Evolutionary conservation across 2,329 filamentous ascomycete species (phyloP).

Genomic region (Aspergillus sp.): DNA sequence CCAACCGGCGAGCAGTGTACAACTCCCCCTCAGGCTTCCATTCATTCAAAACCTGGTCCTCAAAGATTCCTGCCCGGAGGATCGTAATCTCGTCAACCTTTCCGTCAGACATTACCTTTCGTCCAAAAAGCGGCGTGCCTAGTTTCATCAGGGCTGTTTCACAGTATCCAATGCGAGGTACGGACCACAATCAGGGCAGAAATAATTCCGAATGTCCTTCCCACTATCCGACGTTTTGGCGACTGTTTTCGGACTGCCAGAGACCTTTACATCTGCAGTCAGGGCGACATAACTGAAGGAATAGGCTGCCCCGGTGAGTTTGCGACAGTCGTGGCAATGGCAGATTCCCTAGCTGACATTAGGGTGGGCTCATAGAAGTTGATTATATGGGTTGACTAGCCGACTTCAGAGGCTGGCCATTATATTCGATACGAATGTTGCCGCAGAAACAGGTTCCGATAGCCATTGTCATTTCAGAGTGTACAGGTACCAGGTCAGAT

Average conservation of each 20-base stretch:
- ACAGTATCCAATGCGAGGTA: not conserved
- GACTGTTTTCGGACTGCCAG: constrained; percentile 34
- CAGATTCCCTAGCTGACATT: constrained; percentile 29
- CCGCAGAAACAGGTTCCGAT: constrained; percentile 37
- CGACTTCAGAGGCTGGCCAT: constrained; percentile 26
- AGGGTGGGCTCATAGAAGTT: constrained; percentile 3
- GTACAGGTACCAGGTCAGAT: too few relatives aligned
- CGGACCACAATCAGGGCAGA: constrained; percentile 38
- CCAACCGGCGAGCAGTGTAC: constrained; percentile 23
- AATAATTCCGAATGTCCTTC: constrained; percentile 34
- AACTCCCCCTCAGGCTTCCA: constrained; percentile 30
- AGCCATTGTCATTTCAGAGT: constrained; percentile 19
- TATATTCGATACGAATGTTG: constrained; percentile 33
- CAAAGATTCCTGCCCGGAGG: constrained; percentile 36
- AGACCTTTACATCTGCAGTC: constrained; percentile 24
- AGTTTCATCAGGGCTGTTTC: not conserved
- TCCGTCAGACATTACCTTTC: constrained; percentile 21
- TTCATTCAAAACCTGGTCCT: constrained; percentile 28
- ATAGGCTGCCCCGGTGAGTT: constrained; percentile 32
- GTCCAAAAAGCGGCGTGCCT: constrained; percentile 30
- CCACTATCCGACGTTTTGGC: constrained; percentile 35
- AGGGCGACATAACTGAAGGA: constrained; percentile 32
- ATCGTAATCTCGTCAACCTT: constrained; percentile 20
- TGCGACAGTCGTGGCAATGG: constrained; percentile 40
- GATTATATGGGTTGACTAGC: constrained; percentile 18